Conservation (phyloP, 2,329 filamentous ascomycete species). For the Ophiostoma triangulosporum region DNA sequence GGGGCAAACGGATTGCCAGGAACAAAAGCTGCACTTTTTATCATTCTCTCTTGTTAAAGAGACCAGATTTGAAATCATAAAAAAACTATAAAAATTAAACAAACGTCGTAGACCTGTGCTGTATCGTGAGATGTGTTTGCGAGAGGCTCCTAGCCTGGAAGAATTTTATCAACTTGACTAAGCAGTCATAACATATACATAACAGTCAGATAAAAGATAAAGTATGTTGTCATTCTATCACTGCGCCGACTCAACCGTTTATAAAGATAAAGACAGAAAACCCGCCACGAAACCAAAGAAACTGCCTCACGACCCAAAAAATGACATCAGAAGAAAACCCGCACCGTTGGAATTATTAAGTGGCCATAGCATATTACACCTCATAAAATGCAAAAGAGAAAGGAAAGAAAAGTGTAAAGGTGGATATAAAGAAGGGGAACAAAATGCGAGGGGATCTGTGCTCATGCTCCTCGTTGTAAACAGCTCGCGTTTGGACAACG, state of each 20-base stretch:
- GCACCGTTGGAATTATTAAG: slow-evolving; percentile 2
- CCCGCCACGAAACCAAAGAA: background rate
- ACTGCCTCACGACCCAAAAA: background rate
- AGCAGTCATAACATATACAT: background rate
- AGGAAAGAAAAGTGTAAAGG: background rate
- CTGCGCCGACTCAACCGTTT: background rate
- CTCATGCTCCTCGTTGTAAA: background rate
- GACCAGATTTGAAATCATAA: slow-evolving; percentile 4
- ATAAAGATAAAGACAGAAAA: too few species aligned
- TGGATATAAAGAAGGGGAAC: background rate
- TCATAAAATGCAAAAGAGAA: slow-evolving; percentile 4
- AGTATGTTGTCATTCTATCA: background rate
- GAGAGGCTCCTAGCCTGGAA: background rate
- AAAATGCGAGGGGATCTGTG: background rate
- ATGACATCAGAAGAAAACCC: background rate
- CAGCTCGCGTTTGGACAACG: background rate
- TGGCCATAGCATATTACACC: slow-evolving; percentile 5
- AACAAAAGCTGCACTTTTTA: background rate
- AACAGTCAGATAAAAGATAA: background rate
- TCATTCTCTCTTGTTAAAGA: background rate
- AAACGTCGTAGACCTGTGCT: background rate
- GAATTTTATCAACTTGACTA: background rate
- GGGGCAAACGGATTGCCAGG: background rate
- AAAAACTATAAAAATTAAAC: background rate
- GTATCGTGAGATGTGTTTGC: background rate